Conservation (phyloP, 164 flowering plant genomes). For the Vitis amurensis region DNA sequence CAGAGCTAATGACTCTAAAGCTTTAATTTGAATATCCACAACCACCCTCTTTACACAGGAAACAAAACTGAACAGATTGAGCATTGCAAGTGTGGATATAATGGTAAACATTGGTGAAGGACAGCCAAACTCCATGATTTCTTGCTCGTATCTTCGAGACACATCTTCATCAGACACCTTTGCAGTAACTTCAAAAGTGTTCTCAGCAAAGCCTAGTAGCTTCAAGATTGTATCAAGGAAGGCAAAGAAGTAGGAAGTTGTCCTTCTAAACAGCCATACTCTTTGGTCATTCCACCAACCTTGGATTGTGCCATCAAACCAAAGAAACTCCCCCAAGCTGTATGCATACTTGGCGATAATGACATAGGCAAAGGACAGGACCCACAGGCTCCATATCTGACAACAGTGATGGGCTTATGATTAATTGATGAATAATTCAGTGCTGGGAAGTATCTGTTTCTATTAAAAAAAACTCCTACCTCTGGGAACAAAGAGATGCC, state of each 20-base stretch:
- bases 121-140: conserved; percentile 36
- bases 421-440: neutral
- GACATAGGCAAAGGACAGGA: conserved; percentile 44
- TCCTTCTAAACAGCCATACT: conserved; percentile 24
- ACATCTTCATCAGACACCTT: conserved; percentile 33
- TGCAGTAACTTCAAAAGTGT: conserved; percentile 24
- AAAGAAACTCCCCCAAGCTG: conserved; percentile 32
- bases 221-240: conserved; percentile 17
- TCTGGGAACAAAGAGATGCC: conserved; percentile 28
- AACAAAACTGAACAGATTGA: conserved; percentile 21
- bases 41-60: conserved; percentile 15
- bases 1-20: conserved; percentile 14
- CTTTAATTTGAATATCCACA: conserved; percentile 1
- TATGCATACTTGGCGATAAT: conserved; percentile 17
- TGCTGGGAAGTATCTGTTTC: neutral
- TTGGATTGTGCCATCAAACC: conserved; percentile 28
- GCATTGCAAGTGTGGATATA: conserved; percentile 22
- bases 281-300: conserved; percentile 35
- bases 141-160: conserved; percentile 28
- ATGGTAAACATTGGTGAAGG: conserved; percentile 37
- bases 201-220: conserved; percentile 20
- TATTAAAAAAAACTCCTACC: conserved; percentile 3
- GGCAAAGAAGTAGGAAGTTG: conserved; percentile 24
- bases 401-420: neutral
- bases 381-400: conserved; percentile 53